These are phyloP conservation scores for Fusarium sp. DNA, from an alignment of 2,329 filamentous ascomycete genomes.

Conservation along the genomic window DNA sequence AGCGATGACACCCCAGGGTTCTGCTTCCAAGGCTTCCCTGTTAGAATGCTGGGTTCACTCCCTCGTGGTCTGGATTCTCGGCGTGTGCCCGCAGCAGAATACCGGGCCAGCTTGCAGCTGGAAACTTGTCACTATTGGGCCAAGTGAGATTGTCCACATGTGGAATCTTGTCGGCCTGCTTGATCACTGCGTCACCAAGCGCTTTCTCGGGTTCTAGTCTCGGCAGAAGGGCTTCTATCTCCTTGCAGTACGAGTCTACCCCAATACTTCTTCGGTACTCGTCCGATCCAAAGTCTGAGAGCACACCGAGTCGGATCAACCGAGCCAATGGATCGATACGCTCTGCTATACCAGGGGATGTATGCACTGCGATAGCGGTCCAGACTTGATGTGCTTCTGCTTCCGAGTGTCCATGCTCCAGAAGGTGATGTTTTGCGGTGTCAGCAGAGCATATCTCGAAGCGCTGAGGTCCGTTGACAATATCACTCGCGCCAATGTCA, in stretches of 20 bases:
- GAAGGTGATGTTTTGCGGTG: conserved; percentile 47
- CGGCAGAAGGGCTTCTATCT: conserved; percentile 44
- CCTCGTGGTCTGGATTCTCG: conserved; percentile 46
- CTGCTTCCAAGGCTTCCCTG: not conserved
- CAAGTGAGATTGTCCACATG: conserved; percentile 44
- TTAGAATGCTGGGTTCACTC: conserved; percentile 48
- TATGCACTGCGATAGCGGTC: conserved; percentile 53
- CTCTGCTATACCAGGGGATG: conserved; percentile 53
- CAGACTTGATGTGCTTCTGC: conserved; percentile 49
- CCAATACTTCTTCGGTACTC: conserved; percentile 20
- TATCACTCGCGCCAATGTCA: conserved; percentile 50
- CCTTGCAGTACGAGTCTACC: conserved; percentile 11
- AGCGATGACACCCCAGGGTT: not conserved
- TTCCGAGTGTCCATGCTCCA: conserved; percentile 42
- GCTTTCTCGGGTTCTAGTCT: conserved; percentile 44
- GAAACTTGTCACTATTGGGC: conserved; percentile 46
- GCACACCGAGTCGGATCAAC: conserved; percentile 49
- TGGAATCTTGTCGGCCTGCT: conserved; percentile 42
- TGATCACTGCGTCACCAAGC: conserved; percentile 47
- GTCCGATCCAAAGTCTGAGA: conserved; percentile 48
- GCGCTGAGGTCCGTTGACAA: conserved; percentile 48
- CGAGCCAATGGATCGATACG: conserved; percentile 51
- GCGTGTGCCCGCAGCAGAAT: conserved; percentile 48
- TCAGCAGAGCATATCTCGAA: conserved; percentile 54
- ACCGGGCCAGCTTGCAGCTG: conserved; percentile 49